These are phyloP conservation scores for Fusarium sororula DNA, from an alignment of 2,329 filamentous ascomycete species.

Conservation along the genomic window DNA sequence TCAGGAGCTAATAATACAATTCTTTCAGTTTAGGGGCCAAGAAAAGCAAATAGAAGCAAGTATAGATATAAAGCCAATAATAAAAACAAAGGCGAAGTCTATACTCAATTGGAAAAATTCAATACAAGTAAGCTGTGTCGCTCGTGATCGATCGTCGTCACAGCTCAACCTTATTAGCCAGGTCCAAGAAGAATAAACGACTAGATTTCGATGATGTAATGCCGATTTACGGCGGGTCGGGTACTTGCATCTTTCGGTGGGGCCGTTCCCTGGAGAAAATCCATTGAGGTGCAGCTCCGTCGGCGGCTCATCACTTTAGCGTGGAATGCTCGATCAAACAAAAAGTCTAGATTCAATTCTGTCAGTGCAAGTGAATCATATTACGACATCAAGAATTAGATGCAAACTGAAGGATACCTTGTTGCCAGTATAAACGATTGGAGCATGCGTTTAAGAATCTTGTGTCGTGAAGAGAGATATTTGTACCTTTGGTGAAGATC, in stretches of 20 bases:
- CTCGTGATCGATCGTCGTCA: conserved; percentile 27
- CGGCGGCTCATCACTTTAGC: conserved; percentile 28
- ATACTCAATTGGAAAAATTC: conserved; percentile 3
- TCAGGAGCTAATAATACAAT: not conserved
- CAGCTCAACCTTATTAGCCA: not conserved
- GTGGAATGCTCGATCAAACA: not conserved
- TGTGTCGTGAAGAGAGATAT: not conserved
- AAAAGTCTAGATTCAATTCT: conserved; percentile 11
- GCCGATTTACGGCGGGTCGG: conserved; percentile 14
- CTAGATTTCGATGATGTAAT: conserved; percentile 41
- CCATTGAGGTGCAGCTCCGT: conserved; percentile 10
- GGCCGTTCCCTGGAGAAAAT: conserved; percentile 18
- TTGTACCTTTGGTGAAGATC: not conserved
- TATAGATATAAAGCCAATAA: not conserved
- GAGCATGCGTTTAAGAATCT: not conserved
- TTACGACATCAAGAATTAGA: conserved; percentile 6
- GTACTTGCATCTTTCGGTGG: conserved; percentile 9
- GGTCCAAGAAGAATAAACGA: not conserved
- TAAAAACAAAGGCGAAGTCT: not conserved
- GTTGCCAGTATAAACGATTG: not conserved
- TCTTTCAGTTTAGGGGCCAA: not conserved
- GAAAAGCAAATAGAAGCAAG: not conserved
- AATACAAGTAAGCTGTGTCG: not conserved
- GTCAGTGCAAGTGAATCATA: not conserved
- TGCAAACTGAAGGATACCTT: not conserved